phyloP scores from a whole-genome alignment of 2,329 filamentous ascomycete genomes.

The Aspergillus eucalypticola region DNA sequence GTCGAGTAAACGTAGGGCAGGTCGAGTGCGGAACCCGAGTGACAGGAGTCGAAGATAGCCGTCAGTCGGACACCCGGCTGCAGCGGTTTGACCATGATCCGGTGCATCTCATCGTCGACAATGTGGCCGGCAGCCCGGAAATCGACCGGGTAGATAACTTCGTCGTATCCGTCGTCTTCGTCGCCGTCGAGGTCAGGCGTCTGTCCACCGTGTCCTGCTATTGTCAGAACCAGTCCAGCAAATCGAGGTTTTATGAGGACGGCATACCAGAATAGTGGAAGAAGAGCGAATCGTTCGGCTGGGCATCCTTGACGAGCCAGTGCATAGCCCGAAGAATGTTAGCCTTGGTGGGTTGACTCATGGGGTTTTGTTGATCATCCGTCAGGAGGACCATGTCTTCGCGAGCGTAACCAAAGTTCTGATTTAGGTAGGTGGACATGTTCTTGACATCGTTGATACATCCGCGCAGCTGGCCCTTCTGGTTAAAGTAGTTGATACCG shows the following conservation, averaged over 20 bases:
- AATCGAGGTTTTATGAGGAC: not conserved
- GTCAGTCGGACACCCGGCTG: constrained; percentile 77
- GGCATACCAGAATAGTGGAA: constrained; percentile 89
- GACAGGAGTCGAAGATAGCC: constrained; percentile 69
- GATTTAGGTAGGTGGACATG: constrained; percentile 87
- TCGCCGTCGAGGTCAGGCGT: constrained; percentile 72
- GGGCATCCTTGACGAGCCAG: constrained; percentile 92
- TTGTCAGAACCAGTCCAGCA: not conserved
- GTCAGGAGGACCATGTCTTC: constrained; percentile 98
- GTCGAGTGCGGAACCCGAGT: constrained; percentile 67
- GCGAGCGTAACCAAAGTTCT: constrained; percentile 86
- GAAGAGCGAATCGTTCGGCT: constrained; percentile 90
- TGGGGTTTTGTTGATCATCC: constrained; percentile 94
- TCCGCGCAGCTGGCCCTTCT: constrained; percentile 83
- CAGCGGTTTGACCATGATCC: constrained; percentile 73
- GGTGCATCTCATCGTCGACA: constrained; percentile 76
- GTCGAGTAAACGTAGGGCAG: constrained; percentile 69
- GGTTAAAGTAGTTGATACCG: constrained; percentile 95
- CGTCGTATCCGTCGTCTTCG: constrained; percentile 75
- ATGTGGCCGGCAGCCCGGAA: constrained; percentile 70
- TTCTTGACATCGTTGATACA: constrained; percentile 98
- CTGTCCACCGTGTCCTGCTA: constrained; percentile 70
- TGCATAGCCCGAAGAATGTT: constrained; percentile 97
- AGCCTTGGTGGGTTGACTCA: constrained; percentile 94
- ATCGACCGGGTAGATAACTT: constrained; percentile 78